Conservation (phyloP, 2,329 filamentous ascomycete species). For the Lithohypha guttulata region DNA sequence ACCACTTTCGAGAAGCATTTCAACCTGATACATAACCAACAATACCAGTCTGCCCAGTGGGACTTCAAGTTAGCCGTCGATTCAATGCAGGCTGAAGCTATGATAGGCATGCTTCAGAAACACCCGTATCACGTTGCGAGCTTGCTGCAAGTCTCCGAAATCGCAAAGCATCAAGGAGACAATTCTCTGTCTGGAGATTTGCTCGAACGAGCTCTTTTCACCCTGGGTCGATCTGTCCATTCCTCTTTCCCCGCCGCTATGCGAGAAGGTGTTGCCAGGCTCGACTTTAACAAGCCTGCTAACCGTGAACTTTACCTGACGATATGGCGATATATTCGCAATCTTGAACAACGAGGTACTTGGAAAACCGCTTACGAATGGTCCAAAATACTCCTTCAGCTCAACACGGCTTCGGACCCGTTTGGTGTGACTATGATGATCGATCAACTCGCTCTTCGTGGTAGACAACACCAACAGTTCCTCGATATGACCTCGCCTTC, state of each 20-base stretch:
- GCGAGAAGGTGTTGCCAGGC: conserved; percentile 63
- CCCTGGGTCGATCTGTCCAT: conserved; percentile 78
- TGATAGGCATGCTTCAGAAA: conserved; percentile 63
- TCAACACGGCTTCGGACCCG: conserved; percentile 64
- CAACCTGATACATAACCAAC: conserved; percentile 60
- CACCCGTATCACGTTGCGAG: conserved; percentile 88
- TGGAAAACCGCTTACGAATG: conserved; percentile 90
- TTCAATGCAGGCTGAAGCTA: conserved; percentile 68
- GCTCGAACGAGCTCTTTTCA: conserved; percentile 82
- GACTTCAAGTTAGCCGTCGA: conserved; percentile 73
- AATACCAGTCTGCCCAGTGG: conserved; percentile 64
- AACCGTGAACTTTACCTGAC: conserved; percentile 91
- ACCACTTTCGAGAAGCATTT: conserved; percentile 58
- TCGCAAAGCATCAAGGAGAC: conserved; percentile 85
- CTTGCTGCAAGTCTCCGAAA: conserved; percentile 83
- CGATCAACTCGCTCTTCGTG: conserved; percentile 74
- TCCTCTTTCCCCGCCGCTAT: conserved; percentile 70
- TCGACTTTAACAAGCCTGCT: conserved; percentile 72
- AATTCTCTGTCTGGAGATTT: conserved; percentile 76
- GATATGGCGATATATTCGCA: conserved; percentile 77
- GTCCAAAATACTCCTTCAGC: conserved; percentile 69
- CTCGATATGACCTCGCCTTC: conserved; percentile 53
- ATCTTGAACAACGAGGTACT: conserved; percentile 79
- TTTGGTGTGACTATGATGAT: conserved; percentile 73
- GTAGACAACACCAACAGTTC: conserved; percentile 65